Percentiles rank a stretch among this genome's conserved stretches.
Evolutionary conservation across 257 asterid species (phyloP).

Genomic region (Fraxinus pennsylvanica): DNA sequence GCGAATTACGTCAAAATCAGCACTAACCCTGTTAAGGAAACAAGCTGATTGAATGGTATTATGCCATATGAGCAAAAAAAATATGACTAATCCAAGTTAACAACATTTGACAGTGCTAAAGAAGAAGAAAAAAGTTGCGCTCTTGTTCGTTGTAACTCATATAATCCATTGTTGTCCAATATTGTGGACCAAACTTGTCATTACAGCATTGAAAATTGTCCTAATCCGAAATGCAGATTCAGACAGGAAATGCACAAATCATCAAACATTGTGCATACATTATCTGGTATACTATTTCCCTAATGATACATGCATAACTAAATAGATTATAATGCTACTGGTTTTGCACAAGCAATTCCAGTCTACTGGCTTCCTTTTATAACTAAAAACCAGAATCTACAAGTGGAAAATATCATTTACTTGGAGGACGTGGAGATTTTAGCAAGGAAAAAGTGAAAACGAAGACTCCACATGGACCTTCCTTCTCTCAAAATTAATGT

Average conservation of each 20-base stretch:
- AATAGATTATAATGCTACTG: background rate
- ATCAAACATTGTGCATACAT: background rate
- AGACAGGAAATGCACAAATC: background rate
- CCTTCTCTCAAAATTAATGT: constrained; percentile 54
- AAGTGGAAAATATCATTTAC: background rate
- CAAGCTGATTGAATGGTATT: no score
- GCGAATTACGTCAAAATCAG: no score
- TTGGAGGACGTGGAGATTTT: background rate
- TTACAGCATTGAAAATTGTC: background rate
- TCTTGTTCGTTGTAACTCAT: accelerated
- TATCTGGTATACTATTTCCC: background rate
- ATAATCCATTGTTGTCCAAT: no score
- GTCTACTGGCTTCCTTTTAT: background rate
- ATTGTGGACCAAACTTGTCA: no score
- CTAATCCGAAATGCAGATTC: background rate
- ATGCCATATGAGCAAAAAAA: no score
- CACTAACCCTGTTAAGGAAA: no score
- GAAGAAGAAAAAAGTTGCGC: no score
- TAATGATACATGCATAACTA: background rate
- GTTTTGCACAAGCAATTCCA: background rate
- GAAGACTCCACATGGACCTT: constrained; percentile 59
- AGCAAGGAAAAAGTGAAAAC: constrained; percentile 79
- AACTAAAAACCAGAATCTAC: constrained; percentile 9
- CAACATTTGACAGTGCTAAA: no score
- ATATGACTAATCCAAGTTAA: no score